These are phyloP conservation scores for Thecamonas trahens DNA, from an alignment of 78 protist genomes.

Conservation along the genomic window DNA sequence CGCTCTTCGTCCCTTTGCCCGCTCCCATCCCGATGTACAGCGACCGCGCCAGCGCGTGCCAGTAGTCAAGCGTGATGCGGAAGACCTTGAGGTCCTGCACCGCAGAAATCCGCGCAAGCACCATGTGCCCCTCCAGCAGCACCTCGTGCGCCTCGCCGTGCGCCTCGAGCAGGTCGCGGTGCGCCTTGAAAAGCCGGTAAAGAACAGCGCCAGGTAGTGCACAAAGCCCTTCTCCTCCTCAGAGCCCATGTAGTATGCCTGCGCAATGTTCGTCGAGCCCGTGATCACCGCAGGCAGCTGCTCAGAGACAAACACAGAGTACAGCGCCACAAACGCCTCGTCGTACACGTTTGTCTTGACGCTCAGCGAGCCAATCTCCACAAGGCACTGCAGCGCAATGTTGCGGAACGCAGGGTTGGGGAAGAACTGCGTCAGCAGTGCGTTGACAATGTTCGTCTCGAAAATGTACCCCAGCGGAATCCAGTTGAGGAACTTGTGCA, in stretches of 20 bases:
- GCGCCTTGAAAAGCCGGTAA: slow-evolving; percentile 68
- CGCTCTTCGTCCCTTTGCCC: too few species aligned
- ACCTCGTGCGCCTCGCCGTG: slow-evolving; percentile 27
- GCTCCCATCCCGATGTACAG: slow-evolving; percentile 38
- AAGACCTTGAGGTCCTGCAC: slow-evolving; percentile 87
- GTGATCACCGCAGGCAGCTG: slow-evolving; percentile 30
- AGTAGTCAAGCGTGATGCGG: slow-evolving; percentile 93
- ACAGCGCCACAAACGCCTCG: background rate
- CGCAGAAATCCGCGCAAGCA: slow-evolving; percentile 63
- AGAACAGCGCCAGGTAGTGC: slow-evolving; percentile 62
- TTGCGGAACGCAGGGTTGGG: slow-evolving; percentile 54
- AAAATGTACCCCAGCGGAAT: slow-evolving; percentile 93
- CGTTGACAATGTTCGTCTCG: slow-evolving; percentile 56
- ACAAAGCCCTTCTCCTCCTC: slow-evolving; percentile 58
- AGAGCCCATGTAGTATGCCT: slow-evolving; percentile 30
- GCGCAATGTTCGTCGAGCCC: slow-evolving; percentile 43
- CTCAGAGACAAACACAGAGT: background rate
- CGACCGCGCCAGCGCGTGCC: slow-evolving; percentile 56
- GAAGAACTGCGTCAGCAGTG: slow-evolving; percentile 51
- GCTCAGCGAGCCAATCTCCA: slow-evolving; percentile 72
- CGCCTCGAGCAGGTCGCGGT: slow-evolving; percentile 34
- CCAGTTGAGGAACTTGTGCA: slow-evolving; percentile 87
- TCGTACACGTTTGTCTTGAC: background rate
- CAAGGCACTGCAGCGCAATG: slow-evolving; percentile 72
- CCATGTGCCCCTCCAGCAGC: slow-evolving; percentile 43